Evolutionary conservation across 2,329 filamentous ascomycete species (phyloP), one percentile per base, ranked within the genome.

Genomic region (Periconia macrospinosa): DNA sequence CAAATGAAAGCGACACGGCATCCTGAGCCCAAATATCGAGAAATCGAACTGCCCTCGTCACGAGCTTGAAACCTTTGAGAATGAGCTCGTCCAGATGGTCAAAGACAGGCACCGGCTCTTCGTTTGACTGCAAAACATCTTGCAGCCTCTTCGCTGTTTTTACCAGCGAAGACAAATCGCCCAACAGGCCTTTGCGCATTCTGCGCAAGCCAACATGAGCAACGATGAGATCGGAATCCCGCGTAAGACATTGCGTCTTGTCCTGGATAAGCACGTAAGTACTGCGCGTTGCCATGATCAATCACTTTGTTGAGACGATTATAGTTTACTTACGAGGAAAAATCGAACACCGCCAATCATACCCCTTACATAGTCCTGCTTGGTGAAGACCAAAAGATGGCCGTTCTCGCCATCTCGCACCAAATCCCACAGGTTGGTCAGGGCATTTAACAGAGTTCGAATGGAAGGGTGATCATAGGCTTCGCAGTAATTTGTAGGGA

Each of bases 401-500:
- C 87, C 89, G 49, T 88, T 84, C 19, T 86, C 86, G 30, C 89
- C 90, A 67, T 89, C 91, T 65, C 90, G 83, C 62, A 96, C 83
- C 49, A 96, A 78, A 70, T 97, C 92, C 92, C 92, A 97, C 57
- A 97, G 92, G 69, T 94, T 90, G 14, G 94, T 86, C 56, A 97
- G 79, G 1, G 92, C 91, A 64, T 91, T 92, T 35, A 99, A 80
- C 19, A 99, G 81, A 58, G 86, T 92, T 50, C 87, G 85, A 81
- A 97, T 92, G 59, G 92, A 87, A 19, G 91, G 85, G 44, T 93
- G 91, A 61, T 97, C 91, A 72, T 97, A 99, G 10, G 91, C 84
- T 71, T 97, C 92, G 78, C 94, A 99, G 73, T 97, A 99, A 75
- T 99, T 99, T 9, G 94, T 99, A 2, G 94, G 94, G 55, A 99